phyloP scores from a whole-genome alignment of 352 stramenopile species.

The Heterotrichella gracilis region DNA sequence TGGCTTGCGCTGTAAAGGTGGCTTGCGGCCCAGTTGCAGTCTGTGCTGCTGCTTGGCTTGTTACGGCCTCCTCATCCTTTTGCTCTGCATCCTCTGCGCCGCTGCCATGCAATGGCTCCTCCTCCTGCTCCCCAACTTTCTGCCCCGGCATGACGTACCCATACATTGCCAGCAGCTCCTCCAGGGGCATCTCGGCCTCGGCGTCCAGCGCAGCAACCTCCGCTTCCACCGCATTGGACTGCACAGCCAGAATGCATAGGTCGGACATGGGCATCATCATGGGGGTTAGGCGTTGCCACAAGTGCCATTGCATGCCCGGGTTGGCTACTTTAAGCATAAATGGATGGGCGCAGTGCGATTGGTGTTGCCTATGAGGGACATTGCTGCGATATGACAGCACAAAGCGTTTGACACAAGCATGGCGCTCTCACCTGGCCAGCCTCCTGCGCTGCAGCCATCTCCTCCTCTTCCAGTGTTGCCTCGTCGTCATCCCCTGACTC shows the following conservation, averaged over 20 bases:
- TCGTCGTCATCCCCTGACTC: slow-evolving; percentile 21
- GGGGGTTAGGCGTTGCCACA: too few species aligned
- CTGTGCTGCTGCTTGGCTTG: too few species aligned
- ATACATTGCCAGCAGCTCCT: slow-evolving; percentile 25
- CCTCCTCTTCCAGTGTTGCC: slow-evolving; percentile 21
- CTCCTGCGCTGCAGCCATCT: slow-evolving; percentile 12
- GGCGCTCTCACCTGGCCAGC: slow-evolving; percentile 18
- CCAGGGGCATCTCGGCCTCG: slow-evolving; percentile 23
- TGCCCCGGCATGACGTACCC: slow-evolving; percentile 7
- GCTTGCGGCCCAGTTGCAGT: too few species aligned
- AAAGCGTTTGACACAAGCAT: too few species aligned
- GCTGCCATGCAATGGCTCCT: slow-evolving; percentile 12
- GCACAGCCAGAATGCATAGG: too few species aligned
- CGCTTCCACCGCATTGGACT: slow-evolving; percentile 21
- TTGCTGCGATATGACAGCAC: too few species aligned
- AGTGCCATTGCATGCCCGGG: too few species aligned
- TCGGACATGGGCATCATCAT: too few species aligned
- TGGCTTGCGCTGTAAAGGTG: too few species aligned
- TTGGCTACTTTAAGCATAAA: too few species aligned
- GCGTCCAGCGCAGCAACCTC: slow-evolving; percentile 24
- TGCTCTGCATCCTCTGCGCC: slow-evolving; percentile 18
- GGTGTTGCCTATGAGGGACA: too few species aligned
- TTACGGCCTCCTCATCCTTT: slow-evolving; percentile 27
- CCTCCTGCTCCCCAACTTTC: slow-evolving; percentile 11
- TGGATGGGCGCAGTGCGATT: too few species aligned